A percentile compares a stretch with the other conserved stretches of the same genome.
These are phyloP conservation scores for Aspergillus nidulans DNA, from an alignment of 495 filamentous ascomycete genomes.

Conservation along the genomic window DNA sequence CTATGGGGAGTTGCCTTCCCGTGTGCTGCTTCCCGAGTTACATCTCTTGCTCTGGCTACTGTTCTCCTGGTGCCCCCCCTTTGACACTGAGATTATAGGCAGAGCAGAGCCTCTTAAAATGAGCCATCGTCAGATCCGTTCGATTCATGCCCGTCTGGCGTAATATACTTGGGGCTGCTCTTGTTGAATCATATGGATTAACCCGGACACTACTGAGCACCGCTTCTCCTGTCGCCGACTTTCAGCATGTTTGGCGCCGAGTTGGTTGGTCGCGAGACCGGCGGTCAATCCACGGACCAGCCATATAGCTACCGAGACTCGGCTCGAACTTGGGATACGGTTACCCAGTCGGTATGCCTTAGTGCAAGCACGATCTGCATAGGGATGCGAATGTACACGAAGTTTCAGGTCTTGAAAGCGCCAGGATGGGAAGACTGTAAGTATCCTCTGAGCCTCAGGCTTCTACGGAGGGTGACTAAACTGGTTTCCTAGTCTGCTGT, in stretches of 20 bases:
- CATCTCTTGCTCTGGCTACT: neutral
- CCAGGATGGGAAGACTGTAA: conserved; percentile 33
- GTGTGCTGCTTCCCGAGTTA: neutral
- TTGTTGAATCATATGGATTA: neutral
- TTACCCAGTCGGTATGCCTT: conserved; percentile 22
- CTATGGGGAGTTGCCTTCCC: neutral
- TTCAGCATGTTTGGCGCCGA: neutral
- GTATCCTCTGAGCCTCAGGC: neutral
- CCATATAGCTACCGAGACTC: conserved; percentile 11
- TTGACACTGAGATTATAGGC: neutral
- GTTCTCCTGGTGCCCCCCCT: neutral
- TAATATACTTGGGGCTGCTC: neutral
- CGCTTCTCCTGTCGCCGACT: neutral
- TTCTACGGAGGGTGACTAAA: neutral
- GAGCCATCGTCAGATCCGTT: neutral
- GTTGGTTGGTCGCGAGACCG: neutral
- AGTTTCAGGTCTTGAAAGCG: conserved; percentile 18
- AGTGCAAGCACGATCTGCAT: conserved; percentile 24
- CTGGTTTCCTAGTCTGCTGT: conserved; percentile 12
- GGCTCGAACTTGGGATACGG: conserved; percentile 12
- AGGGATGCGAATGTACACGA: conserved; percentile 23
- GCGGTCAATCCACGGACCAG: neutral
- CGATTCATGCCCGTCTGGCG: neutral
- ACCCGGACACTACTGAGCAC: neutral
- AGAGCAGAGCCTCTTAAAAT: neutral